Percentiles rank a stretch among this genome's conserved stretches.
These are phyloP conservation scores for Suillus weaverae DNA, from an alignment of 768 basidiomycete species.

Conservation along the genomic window DNA sequence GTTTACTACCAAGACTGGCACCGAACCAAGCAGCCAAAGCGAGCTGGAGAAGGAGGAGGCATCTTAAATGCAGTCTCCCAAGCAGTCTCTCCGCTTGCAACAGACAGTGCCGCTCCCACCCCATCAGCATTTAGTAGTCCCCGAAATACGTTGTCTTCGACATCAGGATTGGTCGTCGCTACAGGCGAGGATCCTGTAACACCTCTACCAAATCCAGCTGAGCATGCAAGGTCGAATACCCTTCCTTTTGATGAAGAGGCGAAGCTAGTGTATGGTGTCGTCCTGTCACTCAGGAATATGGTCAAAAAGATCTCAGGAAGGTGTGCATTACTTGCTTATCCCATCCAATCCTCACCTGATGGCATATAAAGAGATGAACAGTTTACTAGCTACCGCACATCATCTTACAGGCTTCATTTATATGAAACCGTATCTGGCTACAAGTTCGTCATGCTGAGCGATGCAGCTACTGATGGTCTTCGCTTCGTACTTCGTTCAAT, in stretches of 20 bases:
- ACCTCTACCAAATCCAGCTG: slow-evolving; percentile 18
- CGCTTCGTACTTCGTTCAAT: slow-evolving; percentile 84
- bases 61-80: slow-evolving; percentile 81
- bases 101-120: slow-evolving; percentile 32
- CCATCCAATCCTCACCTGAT: slow-evolving; percentile 1
- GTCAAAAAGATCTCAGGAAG: slow-evolving; percentile 88
- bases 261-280: slow-evolving; percentile 95
- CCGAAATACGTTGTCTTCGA: slow-evolving; percentile 63
- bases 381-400: slow-evolving; percentile 88
- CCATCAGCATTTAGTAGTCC: slow-evolving; percentile 53
- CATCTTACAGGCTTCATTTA: slow-evolving; percentile 89
- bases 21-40: slow-evolving; percentile 69
- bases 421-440: slow-evolving; percentile 91
- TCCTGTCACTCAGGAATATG: slow-evolving; percentile 91
- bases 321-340: slow-evolving; percentile 40
- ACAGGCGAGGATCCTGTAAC: slow-evolving; percentile 42
- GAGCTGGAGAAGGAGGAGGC: slow-evolving; percentile 63
- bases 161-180: slow-evolving; percentile 70
- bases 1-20: slow-evolving; percentile 98
- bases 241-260: slow-evolving; percentile 96
- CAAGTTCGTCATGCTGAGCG: slow-evolving; percentile 94
- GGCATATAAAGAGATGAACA: slow-evolving; percentile 70
- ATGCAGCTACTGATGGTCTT: slow-evolving; percentile 80
- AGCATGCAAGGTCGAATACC: slow-evolving; percentile 39
- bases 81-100: slow-evolving; percentile 46